Base-by-base conservation (phyloP, 202 grass and related monocot genomes). In the Eragrostis tef region DNA sequence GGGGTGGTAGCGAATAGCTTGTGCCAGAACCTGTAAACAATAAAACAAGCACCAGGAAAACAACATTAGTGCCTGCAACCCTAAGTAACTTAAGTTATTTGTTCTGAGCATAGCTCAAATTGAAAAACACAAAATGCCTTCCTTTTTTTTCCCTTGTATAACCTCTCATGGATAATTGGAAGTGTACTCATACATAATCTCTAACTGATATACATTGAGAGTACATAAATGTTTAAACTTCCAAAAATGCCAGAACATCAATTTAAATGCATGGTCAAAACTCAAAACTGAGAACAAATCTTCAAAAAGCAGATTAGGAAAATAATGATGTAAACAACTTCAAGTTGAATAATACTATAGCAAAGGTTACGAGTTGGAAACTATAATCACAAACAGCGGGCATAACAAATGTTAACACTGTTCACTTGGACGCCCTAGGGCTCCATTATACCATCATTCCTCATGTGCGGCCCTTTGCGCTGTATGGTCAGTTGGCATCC, bases 1-100 rank as follows among this genome's bases (percentile, higher is more conserved):
- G 20, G 90, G 92, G 71, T 94, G 95, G 74, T 83, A 98, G 42
- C 95, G 80, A 57, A 98, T 93, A 44, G 88, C 95, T 79, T 94
- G 86, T 9, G 88, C 92, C 54, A 98, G 81, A 64, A 86, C 95
- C 95, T 97, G 75, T 29, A 51, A 52, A 60, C 11, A 12, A 26
- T 4, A 84, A 63, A 21, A 75, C 49, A 73, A 59, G 46, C 3
- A 48, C 39, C 66, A 7, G 45, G 54, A 36, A 1, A 71, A 60
- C n/a, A 58, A 43, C 24, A 73, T 36, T 31, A 20, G 29, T 41
- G 4, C 41, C 25, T 43, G 9, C 6, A 3, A 14, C 5, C 9
- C 45, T 14, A 45, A 26, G 16, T 45, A 80, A 80, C 2, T n/a
- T n/a, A 65, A 41, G 15, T 31, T 41, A 6, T 65, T 65, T 6